Base-by-base conservation (phyloP, 2,329 filamentous ascomycete species). In the Ophiocordyceps australis region DNA sequence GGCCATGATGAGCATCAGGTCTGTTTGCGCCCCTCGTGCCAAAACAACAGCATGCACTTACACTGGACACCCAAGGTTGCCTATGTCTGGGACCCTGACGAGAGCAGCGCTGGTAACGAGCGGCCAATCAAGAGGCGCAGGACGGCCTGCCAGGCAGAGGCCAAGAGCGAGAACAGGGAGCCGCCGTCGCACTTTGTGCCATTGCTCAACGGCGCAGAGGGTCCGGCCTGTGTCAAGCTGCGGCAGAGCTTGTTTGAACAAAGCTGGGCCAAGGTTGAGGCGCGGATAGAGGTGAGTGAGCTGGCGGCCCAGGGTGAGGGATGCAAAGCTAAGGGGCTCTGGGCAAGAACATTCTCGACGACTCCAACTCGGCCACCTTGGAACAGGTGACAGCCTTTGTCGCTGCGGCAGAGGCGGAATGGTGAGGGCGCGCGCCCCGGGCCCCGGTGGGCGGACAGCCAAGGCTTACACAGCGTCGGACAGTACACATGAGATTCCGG, bases 221-320 rank as follows among this genome's bases (percentile, higher is more conserved):
- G 44, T 23, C 37, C 52, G 3, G 53, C 54, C 17, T 58, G 54
- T 28, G 55, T 64, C 14, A 43, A 44, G 7, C 47, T 70, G 26
- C 62, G 80, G 14, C 58, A 71, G 41, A 48, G 57, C 23, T 53
- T 68, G 4, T 86, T 73, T 45, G 52, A 68, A 26, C 48, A 59
- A 27, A 55, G 67, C 25, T 89, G 81, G 81, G 48, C 54, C 3
- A 50, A 57, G 20, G 65, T 80, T 36, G 65, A 81, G 32, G 45
- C 50, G 23, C 62, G 66, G 15, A 74, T 85, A 26, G 62, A 74
- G 42, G 50, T 52, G 30, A 14, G 29, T 24, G 12, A 3, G 5
- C 13, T 15, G 6, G 8, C 12, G 12, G 5, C 12, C 12, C 10
- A 14, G 14, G 10, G n/a, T n/a, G n/a, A n/a, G n/a, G 23, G 9